Evolutionary conservation across 2,329 filamentous ascomycete species (phyloP).

Genomic region (Epichloe sp.): DNA sequence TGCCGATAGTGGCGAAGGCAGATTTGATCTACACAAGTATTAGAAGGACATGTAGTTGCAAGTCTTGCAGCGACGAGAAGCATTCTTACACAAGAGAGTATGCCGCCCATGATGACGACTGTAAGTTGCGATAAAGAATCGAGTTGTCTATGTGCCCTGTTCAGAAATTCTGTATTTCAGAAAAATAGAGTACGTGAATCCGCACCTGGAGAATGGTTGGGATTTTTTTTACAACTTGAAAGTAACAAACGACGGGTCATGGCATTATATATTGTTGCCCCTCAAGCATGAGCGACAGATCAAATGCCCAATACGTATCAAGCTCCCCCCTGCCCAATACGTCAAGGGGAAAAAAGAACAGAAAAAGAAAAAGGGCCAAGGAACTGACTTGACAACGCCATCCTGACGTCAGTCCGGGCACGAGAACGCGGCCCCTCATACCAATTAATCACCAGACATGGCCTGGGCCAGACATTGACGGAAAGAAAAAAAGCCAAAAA

Average conservation of each 20-base stretch:
- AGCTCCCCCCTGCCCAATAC: neutral
- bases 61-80: neutral
- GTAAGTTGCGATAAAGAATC: neutral
- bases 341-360: neutral
- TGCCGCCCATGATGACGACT: conserved; percentile 54
- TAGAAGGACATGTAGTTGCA: neutral
- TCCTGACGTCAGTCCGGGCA: neutral
- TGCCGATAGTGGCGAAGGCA: conserved; percentile 51
- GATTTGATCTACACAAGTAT: conserved; percentile 35
- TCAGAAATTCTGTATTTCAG: too few relatives aligned
- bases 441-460: neutral
- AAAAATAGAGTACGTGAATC: too few relatives aligned
- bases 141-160: neutral
- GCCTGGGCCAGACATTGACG: neutral
- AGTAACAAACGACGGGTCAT: too few relatives aligned
- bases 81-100: conserved; percentile 64
- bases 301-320: too few relatives aligned
- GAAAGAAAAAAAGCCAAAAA: neutral
- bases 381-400: neutral
- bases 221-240: too few relatives aligned
- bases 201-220: too few relatives aligned
- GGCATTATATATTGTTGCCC: too few relatives aligned
- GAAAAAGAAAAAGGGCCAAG: neutral
- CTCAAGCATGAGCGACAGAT: too few relatives aligned
- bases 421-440: neutral